A percentile compares a stretch with the other conserved stretches of the same genome.
Conservation (phyloP, 257 asterid species). For the Nicotiana tabacum region DNA sequence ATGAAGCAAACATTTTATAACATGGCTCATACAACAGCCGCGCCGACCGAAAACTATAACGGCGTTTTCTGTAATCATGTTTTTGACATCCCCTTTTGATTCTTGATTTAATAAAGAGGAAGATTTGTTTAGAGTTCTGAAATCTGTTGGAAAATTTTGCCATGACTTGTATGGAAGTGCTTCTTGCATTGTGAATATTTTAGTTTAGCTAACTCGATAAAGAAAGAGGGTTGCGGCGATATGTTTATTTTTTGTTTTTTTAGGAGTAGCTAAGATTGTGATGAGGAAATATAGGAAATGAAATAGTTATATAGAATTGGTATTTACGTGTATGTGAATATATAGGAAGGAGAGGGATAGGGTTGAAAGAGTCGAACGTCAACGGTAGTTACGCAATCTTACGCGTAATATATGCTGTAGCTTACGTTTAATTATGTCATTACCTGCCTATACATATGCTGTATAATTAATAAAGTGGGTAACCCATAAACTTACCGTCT, state of each 20-base stretch:
- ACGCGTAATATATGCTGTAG: slow-evolving; percentile 32
- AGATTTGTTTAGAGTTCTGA: not conserved
- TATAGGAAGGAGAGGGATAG: not conserved
- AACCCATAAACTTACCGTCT: no score
- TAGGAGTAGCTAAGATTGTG: not conserved
- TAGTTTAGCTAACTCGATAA: not conserved
- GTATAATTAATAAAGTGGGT: no score
- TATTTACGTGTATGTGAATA: not conserved
- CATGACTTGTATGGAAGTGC: slow-evolving; percentile 40
- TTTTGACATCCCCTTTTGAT: slow-evolving; percentile 2
- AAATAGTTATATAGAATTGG: not conserved
- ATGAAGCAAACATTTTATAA: slow-evolving; percentile 43
- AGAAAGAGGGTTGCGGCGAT: not conserved
- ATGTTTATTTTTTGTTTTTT: not conserved
- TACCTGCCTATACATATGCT: no score
- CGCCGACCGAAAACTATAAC: slow-evolving; percentile 29
- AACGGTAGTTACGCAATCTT: slow-evolving; percentile 29
- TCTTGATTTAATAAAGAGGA: not conserved
- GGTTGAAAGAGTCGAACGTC: slow-evolving; percentile 8
- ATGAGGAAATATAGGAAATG: not conserved
- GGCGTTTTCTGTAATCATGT: slow-evolving; percentile 26
- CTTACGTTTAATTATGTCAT: slow-evolving; percentile 13
- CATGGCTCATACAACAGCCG: slow-evolving; percentile 51
- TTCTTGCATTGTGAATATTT: slow-evolving; percentile 25
- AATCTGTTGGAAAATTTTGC: slow-evolving; percentile 7